These are phyloP conservation scores for Sporothrix phasma DNA, from an alignment of 2,329 filamentous ascomycete species.

Conservation along the genomic window DNA sequence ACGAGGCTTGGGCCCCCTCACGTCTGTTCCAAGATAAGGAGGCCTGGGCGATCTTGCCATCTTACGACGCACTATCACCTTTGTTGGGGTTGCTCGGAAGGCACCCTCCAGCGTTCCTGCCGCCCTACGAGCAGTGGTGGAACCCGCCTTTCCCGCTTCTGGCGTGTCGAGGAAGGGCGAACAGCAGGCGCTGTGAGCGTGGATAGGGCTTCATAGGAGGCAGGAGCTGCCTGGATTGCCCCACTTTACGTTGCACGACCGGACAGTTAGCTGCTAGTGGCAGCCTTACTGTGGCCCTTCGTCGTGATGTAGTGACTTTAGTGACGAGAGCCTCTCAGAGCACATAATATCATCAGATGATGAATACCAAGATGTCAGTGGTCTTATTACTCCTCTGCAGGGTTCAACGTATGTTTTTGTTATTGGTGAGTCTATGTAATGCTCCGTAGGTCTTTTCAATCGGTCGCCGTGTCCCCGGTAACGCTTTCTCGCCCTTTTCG, in stretches of 20 bases:
- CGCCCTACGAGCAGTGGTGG: not conserved
- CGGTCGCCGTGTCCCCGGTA: not conserved
- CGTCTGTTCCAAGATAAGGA: slow-evolving; percentile 7
- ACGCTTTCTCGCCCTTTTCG: not conserved
- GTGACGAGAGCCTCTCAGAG: too few relatives aligned
- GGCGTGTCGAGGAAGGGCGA: slow-evolving; percentile 1
- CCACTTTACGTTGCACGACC: too few relatives aligned
- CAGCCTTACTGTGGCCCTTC: not conserved
- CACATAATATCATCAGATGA: too few relatives aligned
- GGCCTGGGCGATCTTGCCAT: slow-evolving; percentile 1
- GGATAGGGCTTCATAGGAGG: not conserved
- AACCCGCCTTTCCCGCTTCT: not conserved
- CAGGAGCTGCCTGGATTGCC: not conserved
- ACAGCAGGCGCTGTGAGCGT: slow-evolving; percentile 2
- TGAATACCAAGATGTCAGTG: too few relatives aligned
- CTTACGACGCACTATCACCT: not conserved
- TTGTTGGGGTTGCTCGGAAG: not conserved
- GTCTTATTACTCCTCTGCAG: not conserved
- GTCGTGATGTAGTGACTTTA: not conserved
- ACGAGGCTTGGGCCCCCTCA: not conserved
- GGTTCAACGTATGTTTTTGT: not conserved
- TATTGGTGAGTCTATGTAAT: not conserved
- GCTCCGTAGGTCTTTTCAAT: not conserved
- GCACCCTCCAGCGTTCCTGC: not conserved
- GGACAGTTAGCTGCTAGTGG: not conserved